phyloP scores from a whole-genome alignment of 345 rosid genomes.

The Barbarea vulgaris region DNA sequence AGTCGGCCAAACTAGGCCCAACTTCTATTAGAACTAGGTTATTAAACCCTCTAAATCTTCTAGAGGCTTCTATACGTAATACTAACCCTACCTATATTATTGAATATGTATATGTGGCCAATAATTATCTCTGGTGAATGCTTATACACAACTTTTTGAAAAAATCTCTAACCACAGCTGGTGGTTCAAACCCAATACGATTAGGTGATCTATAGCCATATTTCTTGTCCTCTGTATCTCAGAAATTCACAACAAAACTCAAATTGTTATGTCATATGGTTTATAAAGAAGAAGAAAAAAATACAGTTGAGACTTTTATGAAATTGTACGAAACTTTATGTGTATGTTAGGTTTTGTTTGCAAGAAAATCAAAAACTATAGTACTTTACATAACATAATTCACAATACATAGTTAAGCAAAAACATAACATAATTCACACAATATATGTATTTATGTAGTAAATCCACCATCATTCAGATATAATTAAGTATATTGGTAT shows the following conservation, averaged over 20 bases:
- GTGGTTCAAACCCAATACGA: background rate
- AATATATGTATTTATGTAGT: background rate
- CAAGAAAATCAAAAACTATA: background rate
- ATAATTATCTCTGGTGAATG: background rate
- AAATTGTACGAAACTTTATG: background rate
- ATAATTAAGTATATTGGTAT: background rate
- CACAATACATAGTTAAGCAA: background rate
- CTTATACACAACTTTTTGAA: background rate
- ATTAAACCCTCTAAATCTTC: no score
- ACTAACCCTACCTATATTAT: constrained; percentile 14
- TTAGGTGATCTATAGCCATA: constrained; percentile 7
- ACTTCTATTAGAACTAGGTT: no score
- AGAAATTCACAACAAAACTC: no score
- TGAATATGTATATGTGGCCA: background rate
- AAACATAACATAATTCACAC: background rate
- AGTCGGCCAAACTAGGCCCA: no score
- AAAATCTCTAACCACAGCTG: background rate
- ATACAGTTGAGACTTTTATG: background rate
- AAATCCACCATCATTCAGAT: background rate
- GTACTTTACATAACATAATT: background rate
- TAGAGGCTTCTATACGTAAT: no score
- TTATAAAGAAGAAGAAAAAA: background rate
- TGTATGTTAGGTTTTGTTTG: constrained; percentile 1
- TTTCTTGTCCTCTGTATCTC: background rate
- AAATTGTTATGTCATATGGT: no score